phyloP scores from a whole-genome alignment of 768 basidiomycete genomes.

The Lactifluus hygrophoroides region DNA sequence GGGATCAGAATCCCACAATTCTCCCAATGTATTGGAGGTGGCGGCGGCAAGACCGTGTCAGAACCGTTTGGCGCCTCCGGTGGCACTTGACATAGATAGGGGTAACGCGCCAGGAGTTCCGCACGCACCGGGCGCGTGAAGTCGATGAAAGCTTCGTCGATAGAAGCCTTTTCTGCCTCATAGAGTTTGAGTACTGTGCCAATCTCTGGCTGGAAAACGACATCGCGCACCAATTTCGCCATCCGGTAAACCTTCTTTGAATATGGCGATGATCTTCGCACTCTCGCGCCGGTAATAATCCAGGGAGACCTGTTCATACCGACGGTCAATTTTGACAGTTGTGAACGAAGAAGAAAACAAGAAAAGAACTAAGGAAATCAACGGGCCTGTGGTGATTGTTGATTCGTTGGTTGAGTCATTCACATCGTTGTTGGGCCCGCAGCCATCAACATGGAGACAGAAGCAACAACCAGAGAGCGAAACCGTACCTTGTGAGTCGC shows the following conservation, averaged over 20 bases:
- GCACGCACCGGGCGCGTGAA: constrained; percentile 76
- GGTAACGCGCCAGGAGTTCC: constrained; percentile 62
- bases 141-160: constrained; percentile 96
- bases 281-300: constrained; percentile 92
- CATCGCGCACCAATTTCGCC: constrained; percentile 67
- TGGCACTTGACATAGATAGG: constrained; percentile 67
- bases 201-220: background rate
- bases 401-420: background rate
- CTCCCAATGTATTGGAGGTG: constrained; percentile 58
- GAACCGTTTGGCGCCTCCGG: constrained; percentile 55
- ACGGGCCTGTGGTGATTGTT: background rate
- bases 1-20: constrained; percentile 56
- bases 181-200: background rate
- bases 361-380: no score
- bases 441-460: background rate
- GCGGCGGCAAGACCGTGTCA: constrained; percentile 71
- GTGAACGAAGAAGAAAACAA: no score
- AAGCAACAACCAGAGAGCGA: background rate
- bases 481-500: constrained; percentile 84
- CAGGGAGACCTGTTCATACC: constrained; percentile 60
- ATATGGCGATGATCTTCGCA: constrained; percentile 73
- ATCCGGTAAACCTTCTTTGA: constrained; percentile 67
- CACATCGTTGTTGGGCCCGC: background rate
- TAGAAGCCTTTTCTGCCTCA: constrained; percentile 83
- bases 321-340: no score